Conservation (phyloP, 495 filamentous ascomycete species). For the Lepidopterella palustris region DNA sequence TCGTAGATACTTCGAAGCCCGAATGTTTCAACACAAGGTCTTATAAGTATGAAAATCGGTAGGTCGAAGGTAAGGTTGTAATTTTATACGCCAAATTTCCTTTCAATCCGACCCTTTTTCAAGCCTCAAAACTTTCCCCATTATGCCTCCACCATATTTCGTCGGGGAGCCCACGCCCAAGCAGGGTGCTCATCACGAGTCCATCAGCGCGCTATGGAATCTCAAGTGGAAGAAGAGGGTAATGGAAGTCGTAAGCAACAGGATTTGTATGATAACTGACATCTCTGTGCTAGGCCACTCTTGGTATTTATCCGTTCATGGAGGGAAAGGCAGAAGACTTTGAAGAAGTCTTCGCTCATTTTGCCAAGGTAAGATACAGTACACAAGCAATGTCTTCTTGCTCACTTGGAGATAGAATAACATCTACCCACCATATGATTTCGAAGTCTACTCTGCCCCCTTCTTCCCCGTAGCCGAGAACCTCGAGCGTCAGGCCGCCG, state of each 20-base stretch:
- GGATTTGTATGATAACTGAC: neutral
- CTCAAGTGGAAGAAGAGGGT: conserved; percentile 24
- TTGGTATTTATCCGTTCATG: conserved; percentile 27
- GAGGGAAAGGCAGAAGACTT: conserved; percentile 25
- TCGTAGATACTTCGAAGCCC: neutral
- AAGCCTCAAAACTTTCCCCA: neutral
- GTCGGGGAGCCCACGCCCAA: neutral
- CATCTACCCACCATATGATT: conserved; percentile 15
- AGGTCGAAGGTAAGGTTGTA: neutral
- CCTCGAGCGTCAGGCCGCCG: conserved; percentile 8
- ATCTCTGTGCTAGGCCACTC: conserved; percentile 1
- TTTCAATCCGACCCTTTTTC: neutral
- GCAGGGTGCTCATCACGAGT: conserved; percentile 9
- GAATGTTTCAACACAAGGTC: neutral
- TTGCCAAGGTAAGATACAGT: conserved; percentile 5
- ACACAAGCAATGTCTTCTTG: neutral
- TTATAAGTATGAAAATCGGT: neutral
- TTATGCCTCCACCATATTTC: neutral
- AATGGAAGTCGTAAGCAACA: neutral
- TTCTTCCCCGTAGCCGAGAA: conserved; percentile 20
- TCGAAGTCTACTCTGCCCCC: conserved; percentile 11
- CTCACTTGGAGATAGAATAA: conserved; percentile 3
- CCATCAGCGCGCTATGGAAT: conserved; percentile 21
- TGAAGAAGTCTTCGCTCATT: conserved; percentile 18
- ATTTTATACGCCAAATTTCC: no score